Evolutionary conservation across 345 rosid genomes (phyloP), one percentile per base, ranked within the genome.

Genomic region (Kandelia obovata): DNA sequence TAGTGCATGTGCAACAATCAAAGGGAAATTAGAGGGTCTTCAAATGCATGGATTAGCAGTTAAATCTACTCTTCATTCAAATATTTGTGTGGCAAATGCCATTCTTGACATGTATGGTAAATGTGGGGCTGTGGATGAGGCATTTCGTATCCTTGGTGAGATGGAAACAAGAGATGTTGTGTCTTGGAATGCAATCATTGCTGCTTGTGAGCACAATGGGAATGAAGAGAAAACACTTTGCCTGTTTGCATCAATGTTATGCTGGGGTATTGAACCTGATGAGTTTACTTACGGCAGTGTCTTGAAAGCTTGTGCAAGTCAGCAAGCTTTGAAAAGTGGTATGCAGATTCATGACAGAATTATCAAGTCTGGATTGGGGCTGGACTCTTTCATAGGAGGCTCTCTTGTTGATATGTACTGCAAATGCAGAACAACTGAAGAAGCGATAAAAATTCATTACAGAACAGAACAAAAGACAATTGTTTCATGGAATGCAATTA

Each of bases 201-300:
- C 99, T 52, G 96, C 95, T 30, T 81, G 86, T 71, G 96, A 85
- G 72, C 97, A 89, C 85, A 94, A 89, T 64, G 87, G 88, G 32
- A 76, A 77, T 27, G 86, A 81, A 76, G 77, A 25, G 65, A 84
- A 82, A 61, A 90, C 97, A 5, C 81, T 88, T 23, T 70, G 74
- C 69, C 79, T 74, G 77, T 92, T 89, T 67, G 78, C 80, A 67
- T 85, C 83, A 4, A 91, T 94, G 99, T 82, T 88, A 21, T 80
- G 65, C 58, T 84, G 84, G 26, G 62, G 83, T 20, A 69, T 88
- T 71, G 88, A 91, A 63, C 96, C 99, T 53, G 97, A 94, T 73
- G 91, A 89, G 70, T 94, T 85, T 76, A 94, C 99, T 63, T 94
- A 87, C 77, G 97, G 99, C 28, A 95, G 99, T 68, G 87, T 88